Evolutionary conservation across 2,329 filamentous ascomycete species (phyloP).

Genomic region (Beauveria caledonica): DNA sequence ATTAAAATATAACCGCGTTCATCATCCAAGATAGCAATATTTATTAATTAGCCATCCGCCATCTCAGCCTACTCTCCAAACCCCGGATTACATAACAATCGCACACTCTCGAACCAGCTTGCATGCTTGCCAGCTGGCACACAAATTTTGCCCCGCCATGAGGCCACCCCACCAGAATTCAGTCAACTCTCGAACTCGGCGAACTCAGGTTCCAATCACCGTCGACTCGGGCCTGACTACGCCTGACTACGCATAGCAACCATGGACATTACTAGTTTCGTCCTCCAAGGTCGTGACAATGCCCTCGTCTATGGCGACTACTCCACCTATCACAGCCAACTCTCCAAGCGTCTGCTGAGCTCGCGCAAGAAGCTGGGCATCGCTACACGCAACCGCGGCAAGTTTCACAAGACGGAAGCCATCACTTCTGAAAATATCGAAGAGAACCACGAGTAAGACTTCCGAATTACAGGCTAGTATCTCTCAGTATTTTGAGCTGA

Average conservation of each 20-base stretch:
- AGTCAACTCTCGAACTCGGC: background rate
- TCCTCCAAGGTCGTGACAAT: slow-evolving; percentile 71
- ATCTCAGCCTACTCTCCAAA: background rate
- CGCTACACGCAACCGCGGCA: slow-evolving; percentile 76
- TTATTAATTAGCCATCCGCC: no score
- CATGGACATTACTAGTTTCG: slow-evolving; percentile 87
- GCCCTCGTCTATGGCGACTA: slow-evolving; percentile 86
- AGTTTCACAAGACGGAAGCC: slow-evolving; percentile 64
- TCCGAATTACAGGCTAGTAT: background rate
- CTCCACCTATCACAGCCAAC: slow-evolving; percentile 70
- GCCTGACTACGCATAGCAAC: background rate
- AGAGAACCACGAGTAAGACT: slow-evolving; percentile 63
- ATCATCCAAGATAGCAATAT: no score
- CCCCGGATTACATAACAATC: slow-evolving; percentile 10
- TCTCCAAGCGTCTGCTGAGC: slow-evolving; percentile 73
- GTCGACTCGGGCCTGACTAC: slow-evolving; percentile 1
- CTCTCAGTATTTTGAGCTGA: background rate
- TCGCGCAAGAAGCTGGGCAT: slow-evolving; percentile 78
- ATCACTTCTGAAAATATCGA: slow-evolving; percentile 69
- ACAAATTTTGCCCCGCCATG: slow-evolving; percentile 14
- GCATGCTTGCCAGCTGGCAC: background rate
- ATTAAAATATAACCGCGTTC: no score
- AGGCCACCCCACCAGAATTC: slow-evolving; percentile 11
- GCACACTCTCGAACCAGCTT: background rate
- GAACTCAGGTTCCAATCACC: slow-evolving; percentile 3